These are phyloP conservation scores for Phytophthora melonis DNA, from an alignment of 352 stramenopile species.

Conservation along the genomic window DNA sequence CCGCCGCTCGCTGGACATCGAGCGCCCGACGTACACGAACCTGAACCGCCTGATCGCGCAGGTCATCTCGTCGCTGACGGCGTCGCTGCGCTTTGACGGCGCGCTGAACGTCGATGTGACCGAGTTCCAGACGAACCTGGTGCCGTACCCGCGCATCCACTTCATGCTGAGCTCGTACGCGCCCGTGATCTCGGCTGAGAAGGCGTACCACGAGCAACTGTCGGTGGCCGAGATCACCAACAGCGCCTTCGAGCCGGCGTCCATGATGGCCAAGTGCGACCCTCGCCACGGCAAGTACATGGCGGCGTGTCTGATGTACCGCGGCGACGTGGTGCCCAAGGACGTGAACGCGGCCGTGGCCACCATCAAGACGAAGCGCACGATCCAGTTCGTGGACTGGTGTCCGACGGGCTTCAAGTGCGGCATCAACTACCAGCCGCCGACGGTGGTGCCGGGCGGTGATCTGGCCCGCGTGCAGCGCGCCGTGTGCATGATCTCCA, in stretches of 20 bases:
- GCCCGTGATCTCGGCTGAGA: slow-evolving; percentile 96
- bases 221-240: slow-evolving; percentile 98
- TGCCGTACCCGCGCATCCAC: slow-evolving; percentile 97
- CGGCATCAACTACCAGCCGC: slow-evolving; percentile 96
- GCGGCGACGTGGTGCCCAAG: slow-evolving; percentile 94
- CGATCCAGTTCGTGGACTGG: slow-evolving; percentile 99
- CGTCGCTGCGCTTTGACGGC: slow-evolving; percentile 97
- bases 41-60: slow-evolving; percentile 97
- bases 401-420: slow-evolving; percentile 98
- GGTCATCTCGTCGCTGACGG: slow-evolving; percentile 97
- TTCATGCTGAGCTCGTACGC: slow-evolving; percentile 98
- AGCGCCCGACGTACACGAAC: slow-evolving; percentile 97
- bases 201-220: slow-evolving; percentile 96
- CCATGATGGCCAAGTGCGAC: slow-evolving; percentile 99
- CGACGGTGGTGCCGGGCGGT: slow-evolving; percentile 96
- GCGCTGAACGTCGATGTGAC: slow-evolving; percentile 97
- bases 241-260: slow-evolving; percentile 94
- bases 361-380: slow-evolving; percentile 98
- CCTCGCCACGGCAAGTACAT: slow-evolving; percentile 99
- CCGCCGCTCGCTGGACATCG: slow-evolving; percentile 95
- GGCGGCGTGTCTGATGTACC: slow-evolving; percentile 98
- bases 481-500: slow-evolving; percentile 99
- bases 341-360: slow-evolving; percentile 95
- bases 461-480: slow-evolving; percentile 98
- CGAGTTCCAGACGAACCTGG: slow-evolving; percentile 98